Evolutionary conservation across 1,139 yeast genomes (phyloP), one percentile per base, ranked within the genome.

Genomic region (Blastobotrys capitulatus): DNA sequence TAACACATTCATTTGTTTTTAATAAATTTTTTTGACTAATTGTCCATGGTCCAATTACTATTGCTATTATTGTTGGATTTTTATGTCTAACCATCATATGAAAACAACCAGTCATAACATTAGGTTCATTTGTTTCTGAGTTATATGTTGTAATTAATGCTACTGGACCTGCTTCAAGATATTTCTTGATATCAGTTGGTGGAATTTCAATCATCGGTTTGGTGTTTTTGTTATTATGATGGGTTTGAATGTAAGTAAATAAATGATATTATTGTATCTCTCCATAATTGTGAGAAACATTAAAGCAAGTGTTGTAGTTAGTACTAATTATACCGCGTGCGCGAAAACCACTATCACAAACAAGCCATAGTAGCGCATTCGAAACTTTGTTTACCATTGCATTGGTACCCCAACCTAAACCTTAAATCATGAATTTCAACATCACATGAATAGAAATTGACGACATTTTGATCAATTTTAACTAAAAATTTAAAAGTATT

Each of bases 91-190:
- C 47, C 46, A 52, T 39, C 57, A 54, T 54, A 42, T 52, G 55
- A 39, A 54, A 54, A 15, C 57, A 55, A 52, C 50, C 40, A 5
- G 57, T 54, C 57, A 54, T 49, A 32, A 54, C 51, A 37, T 54
- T 54, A 19, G 45, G 34, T 15, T 19, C 9, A 31, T 44, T 5
- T 2, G 46, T 27, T 8, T 13, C 15, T 2, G 46, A 36, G 29
- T 35, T 26, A 4, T 27, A 10, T 2, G 46, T 43, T 3, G 46
- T 36, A 6, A 43, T 25, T 13, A 42, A 31, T 2, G 36, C 12
- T 20, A 42, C n/a, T 8, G 45, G 45, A 3, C 45, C 45, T 13
- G 45, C 31, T 16, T 42, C 45, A 3, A 42, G 25, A 19, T 39
- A 39, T 3, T 25, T 18, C 6, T 13, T 13, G 2, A 26, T 15